These are phyloP conservation scores for Colletotrichum tamarilloi DNA, from an alignment of 2,329 filamentous ascomycete genomes.

Conservation along the genomic window DNA sequence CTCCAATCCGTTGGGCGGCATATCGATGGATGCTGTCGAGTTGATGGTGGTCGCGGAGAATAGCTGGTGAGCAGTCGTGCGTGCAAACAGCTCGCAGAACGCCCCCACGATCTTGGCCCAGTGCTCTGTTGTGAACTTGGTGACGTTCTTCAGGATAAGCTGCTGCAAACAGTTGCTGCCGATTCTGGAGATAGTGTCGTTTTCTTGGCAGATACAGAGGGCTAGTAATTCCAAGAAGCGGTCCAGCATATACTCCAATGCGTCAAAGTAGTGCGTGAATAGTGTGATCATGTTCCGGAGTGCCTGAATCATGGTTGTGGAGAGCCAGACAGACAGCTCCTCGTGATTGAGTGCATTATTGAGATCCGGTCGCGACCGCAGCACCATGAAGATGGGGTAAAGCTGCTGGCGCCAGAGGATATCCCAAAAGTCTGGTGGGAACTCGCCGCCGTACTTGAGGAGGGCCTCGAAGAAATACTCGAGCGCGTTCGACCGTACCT, in stretches of 20 bases:
- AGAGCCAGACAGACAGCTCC: slow-evolving; percentile 97
- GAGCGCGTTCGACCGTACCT: slow-evolving; percentile 89
- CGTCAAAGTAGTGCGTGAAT: slow-evolving; percentile 98
- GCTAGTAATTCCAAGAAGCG: slow-evolving; percentile 95
- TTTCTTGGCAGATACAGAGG: slow-evolving; percentile 98
- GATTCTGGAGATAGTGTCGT: slow-evolving; percentile 97
- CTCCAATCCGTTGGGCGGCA: slow-evolving; percentile 64
- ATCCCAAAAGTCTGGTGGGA: slow-evolving; percentile 96
- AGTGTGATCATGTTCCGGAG: slow-evolving; percentile 98
- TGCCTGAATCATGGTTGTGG: slow-evolving; percentile 99
- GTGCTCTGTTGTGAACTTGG: slow-evolving; percentile 86
- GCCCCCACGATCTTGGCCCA: slow-evolving; percentile 96
- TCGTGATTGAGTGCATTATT: slow-evolving; percentile 95
- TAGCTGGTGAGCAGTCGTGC: slow-evolving; percentile 93
- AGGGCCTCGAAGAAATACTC: slow-evolving; percentile 98
- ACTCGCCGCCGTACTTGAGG: slow-evolving; percentile 89
- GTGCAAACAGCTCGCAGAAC: slow-evolving; percentile 94
- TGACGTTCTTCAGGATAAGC: slow-evolving; percentile 94
- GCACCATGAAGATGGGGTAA: slow-evolving; percentile 97
- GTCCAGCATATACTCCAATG: slow-evolving; percentile 97
- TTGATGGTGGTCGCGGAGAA: slow-evolving; percentile 83
- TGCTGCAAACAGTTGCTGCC: slow-evolving; percentile 98
- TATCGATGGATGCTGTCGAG: slow-evolving; percentile 61
- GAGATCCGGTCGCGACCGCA: slow-evolving; percentile 97
- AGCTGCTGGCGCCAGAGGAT: slow-evolving; percentile 96